These are phyloP conservation scores for Emmonsiellopsis sp. DNA, from an alignment of 2,329 filamentous ascomycete genomes.

Conservation along the genomic window DNA sequence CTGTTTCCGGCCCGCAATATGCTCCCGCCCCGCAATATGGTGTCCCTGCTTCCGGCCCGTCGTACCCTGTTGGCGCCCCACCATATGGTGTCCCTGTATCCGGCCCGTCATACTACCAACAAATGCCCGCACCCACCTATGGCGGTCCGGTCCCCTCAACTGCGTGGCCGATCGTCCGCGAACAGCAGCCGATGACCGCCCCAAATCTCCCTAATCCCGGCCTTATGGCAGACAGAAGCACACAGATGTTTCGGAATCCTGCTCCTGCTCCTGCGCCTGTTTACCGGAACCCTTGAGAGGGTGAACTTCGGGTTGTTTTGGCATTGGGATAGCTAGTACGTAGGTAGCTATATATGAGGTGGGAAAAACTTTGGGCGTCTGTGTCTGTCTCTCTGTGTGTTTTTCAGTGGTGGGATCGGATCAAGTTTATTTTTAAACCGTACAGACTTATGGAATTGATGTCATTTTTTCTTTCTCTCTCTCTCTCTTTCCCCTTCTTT, in stretches of 20 bases:
- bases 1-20: slow-evolving; percentile 19
- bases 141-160: slow-evolving; percentile 21
- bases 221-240: slow-evolving; percentile 26
- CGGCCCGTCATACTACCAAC: neutral
- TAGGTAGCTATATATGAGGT: too few species aligned
- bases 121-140: neutral
- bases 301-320: too few species aligned
- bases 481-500: neutral
- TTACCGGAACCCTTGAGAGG: too few species aligned
- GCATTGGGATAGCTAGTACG: too few species aligned
- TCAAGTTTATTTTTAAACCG: too few species aligned
- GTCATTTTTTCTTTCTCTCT: too few species aligned
- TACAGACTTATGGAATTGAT: too few species aligned
- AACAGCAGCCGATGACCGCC: slow-evolving; percentile 21
- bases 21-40: neutral
- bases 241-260: too few species aligned
- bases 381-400: too few species aligned
- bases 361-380: too few species aligned
- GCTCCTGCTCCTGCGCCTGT: too few species aligned
- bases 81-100: neutral
- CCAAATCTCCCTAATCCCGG: neutral
- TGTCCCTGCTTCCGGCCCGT: slow-evolving; percentile 10
- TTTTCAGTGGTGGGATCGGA: too few species aligned
- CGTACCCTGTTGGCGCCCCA: neutral
- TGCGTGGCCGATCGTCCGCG: slow-evolving; percentile 9